Conservation (phyloP, 2,329 filamentous ascomycete species). For the Stachybotrys echinatus region DNA sequence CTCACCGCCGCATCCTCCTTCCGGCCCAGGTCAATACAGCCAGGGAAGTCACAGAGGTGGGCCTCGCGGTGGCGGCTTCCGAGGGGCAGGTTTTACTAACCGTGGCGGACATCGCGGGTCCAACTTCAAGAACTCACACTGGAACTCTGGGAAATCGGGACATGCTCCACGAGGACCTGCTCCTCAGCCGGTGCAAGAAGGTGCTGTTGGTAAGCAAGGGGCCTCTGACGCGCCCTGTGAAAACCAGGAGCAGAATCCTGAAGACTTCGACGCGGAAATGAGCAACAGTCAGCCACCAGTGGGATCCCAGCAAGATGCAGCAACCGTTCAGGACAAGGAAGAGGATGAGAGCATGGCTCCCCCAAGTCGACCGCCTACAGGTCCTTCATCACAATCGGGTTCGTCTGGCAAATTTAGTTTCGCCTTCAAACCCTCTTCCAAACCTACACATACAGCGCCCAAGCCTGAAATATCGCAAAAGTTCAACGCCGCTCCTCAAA, state of each 20-base stretch:
- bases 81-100: constrained; percentile 51
- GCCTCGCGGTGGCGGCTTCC: constrained; percentile 52
- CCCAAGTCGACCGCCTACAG: constrained; percentile 47
- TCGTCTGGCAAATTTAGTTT: constrained; percentile 78
- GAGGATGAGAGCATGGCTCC: constrained; percentile 45
- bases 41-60: constrained; percentile 38
- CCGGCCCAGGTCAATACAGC: constrained; percentile 50
- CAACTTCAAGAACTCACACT: constrained; percentile 65
- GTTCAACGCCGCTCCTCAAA: constrained; percentile 57
- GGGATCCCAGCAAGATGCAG: constrained; percentile 6
- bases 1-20: constrained; percentile 51
- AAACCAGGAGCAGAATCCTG: constrained; percentile 7
- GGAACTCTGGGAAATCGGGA: constrained; percentile 46
- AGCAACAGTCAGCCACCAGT: constrained; percentile 18
- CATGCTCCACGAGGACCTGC: constrained; percentile 11
- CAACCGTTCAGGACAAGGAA: constrained; percentile 29
- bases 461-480: constrained; percentile 64
- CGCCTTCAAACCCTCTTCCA: constrained; percentile 74
- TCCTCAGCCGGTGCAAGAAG: constrained; percentile 8
- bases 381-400: constrained; percentile 43
- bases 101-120: constrained; percentile 50
- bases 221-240: constrained; percentile 8
- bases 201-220: constrained; percentile 11
- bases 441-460: constrained; percentile 49
- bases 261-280: constrained; percentile 11